Conservation (phyloP, 2,329 filamentous ascomycete genomes). For the Atkinsonella texensis region DNA sequence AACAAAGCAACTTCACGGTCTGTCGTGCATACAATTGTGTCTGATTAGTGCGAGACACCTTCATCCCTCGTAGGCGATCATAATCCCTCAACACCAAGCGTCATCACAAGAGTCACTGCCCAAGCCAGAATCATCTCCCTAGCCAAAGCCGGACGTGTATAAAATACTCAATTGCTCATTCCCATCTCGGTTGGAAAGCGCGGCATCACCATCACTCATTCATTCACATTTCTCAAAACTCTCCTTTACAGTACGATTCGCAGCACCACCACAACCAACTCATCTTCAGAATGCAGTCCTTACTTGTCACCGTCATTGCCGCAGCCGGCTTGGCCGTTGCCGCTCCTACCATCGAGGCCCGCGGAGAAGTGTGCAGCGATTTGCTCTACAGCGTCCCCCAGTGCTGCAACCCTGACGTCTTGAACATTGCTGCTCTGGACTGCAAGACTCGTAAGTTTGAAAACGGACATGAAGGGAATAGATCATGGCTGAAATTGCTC, state of each 20-base stretch:
- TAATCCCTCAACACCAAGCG: too few species aligned
- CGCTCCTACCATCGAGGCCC: conserved; percentile 1
- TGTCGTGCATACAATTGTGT: neutral
- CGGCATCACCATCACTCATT: neutral
- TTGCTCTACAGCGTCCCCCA: conserved; percentile 4
- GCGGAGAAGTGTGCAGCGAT: neutral
- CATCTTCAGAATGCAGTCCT: conserved; percentile 4
- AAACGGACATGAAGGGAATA: too few species aligned
- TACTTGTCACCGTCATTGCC: conserved; percentile 1
- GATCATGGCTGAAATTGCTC: neutral
- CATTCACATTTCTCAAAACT: neutral
- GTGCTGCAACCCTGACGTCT: conserved; percentile 7
- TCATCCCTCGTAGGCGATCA: too few species aligned
- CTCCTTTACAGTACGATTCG: neutral
- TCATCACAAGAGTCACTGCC: too few species aligned
- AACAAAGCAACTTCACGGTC: neutral
- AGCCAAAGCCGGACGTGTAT: too few species aligned
- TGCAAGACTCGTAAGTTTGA: conserved; percentile 7
- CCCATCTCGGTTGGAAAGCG: neutral
- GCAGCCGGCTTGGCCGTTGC: too few species aligned
- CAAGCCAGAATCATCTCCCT: too few species aligned
- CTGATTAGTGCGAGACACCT: neutral
- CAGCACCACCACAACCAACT: neutral
- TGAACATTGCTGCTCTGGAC: conserved; percentile 3
- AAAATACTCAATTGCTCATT: neutral